Conservation (phyloP, 2,329 filamentous ascomycete genomes). For the Ilyonectria sp. region DNA sequence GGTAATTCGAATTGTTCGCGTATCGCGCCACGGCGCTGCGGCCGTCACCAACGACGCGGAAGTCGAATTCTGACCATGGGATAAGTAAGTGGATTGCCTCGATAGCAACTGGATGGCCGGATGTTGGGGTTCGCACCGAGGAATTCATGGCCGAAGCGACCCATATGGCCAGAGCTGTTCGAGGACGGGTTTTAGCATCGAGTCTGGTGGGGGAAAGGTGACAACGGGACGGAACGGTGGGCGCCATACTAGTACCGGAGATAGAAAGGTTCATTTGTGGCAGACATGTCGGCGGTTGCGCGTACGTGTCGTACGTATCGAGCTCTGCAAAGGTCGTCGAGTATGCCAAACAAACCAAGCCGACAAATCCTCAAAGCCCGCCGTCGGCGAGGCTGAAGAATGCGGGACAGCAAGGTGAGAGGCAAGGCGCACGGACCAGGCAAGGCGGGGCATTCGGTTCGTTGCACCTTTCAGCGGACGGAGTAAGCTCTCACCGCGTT, state of each 20-base stretch:
- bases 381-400: constrained; percentile 46
- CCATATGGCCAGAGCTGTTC: constrained; percentile 92
- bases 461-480: not conserved
- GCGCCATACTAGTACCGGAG: constrained; percentile 92
- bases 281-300: constrained; percentile 68
- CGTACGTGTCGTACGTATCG: constrained; percentile 23
- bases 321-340: constrained; percentile 14
- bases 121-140: constrained; percentile 73
- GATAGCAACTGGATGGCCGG: not conserved
- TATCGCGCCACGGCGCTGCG: constrained; percentile 95
- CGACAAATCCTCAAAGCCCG: constrained; percentile 14
- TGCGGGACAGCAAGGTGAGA: constrained; percentile 38
- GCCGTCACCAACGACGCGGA: constrained; percentile 92
- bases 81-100: constrained; percentile 22
- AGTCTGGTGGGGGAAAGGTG: not conserved
- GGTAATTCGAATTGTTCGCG: constrained; percentile 99
- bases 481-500: constrained; percentile 29
- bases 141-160: constrained; percentile 98
- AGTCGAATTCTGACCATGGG: constrained; percentile 86
- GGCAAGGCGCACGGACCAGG: constrained; percentile 37
- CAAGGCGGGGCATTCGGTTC: constrained; percentile 42
- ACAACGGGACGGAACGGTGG: not conserved
- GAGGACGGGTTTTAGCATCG: constrained; percentile 31
- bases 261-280: constrained; percentile 88
- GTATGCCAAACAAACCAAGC: constrained; percentile 25